These are phyloP conservation scores for Mucor irregularis DNA, from an alignment of 371 early-diverging fungal species.

Conservation along the genomic window DNA sequence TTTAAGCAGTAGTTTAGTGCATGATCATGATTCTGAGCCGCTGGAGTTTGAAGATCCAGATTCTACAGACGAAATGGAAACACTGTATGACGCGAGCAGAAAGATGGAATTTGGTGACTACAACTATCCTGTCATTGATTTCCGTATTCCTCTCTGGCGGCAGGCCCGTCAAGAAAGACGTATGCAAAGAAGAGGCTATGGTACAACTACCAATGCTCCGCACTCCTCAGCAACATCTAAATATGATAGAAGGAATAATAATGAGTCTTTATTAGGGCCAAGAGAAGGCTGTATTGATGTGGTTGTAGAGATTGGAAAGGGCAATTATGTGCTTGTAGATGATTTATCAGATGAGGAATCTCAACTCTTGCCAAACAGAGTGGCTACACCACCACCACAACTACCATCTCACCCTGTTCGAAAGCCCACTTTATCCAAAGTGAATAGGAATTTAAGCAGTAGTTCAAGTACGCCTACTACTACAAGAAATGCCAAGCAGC, in stretches of 20 bases:
- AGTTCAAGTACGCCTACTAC: slow-evolving; percentile 8
- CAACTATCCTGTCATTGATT: slow-evolving; percentile 57
- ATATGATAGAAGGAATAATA: neutral
- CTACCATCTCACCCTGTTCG: slow-evolving; percentile 5
- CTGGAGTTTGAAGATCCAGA: slow-evolving; percentile 46
- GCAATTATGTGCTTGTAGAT: slow-evolving; percentile 45
- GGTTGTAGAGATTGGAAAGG: slow-evolving; percentile 47
- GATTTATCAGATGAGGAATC: slow-evolving; percentile 7
- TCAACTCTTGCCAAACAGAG: neutral
- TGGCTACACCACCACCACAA: too few relatives aligned
- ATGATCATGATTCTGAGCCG: slow-evolving; percentile 24
- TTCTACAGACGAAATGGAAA: slow-evolving; percentile 44
- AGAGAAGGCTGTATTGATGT: slow-evolving; percentile 53
- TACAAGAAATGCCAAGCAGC: neutral
- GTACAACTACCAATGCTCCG: neutral
- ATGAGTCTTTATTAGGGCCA: slow-evolving; percentile 5
- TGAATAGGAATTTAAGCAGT: neutral
- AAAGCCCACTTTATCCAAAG: slow-evolving; percentile 13
- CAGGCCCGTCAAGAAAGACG: slow-evolving; percentile 24
- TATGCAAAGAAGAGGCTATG: slow-evolving; percentile 7
- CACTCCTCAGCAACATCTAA: neutral
- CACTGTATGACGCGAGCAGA: slow-evolving; percentile 38
- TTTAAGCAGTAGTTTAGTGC: neutral
- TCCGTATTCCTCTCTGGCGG: slow-evolving; percentile 46
- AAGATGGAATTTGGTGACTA: slow-evolving; percentile 55